These are phyloP conservation scores for Solanum sejunctum DNA, from an alignment of 257 asterid genomes.

Conservation along the genomic window DNA sequence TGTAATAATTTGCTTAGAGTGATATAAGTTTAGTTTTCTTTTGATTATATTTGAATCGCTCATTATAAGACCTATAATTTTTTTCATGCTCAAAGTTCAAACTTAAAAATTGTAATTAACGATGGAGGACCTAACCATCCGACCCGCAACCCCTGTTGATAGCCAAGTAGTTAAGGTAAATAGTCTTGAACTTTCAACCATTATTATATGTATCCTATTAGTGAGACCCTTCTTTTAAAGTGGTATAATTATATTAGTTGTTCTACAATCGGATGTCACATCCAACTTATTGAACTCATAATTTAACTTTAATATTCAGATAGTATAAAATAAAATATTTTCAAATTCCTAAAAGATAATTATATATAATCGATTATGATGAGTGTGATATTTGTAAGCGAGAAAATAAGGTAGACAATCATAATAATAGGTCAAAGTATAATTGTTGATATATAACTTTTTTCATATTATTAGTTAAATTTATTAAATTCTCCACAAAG, in stretches of 20 bases:
- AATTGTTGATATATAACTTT: background rate
- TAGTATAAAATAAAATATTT: background rate
- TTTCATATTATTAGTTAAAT: too few species aligned
- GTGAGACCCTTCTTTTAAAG: background rate
- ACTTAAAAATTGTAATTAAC: background rate
- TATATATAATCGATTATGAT: background rate
- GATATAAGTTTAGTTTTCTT: too few species aligned
- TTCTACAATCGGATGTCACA: background rate
- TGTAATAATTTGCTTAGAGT: too few species aligned
- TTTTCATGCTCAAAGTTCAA: background rate
- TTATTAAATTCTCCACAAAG: too few species aligned
- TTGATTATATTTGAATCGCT: too few species aligned
- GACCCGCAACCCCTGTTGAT: background rate
- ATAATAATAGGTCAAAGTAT: background rate
- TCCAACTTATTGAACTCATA: background rate
- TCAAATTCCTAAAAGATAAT: background rate
- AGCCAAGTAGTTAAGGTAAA: background rate
- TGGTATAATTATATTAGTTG: background rate
- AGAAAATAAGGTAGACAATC: background rate
- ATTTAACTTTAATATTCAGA: background rate
- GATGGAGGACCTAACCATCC: background rate
- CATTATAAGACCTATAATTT: background rate
- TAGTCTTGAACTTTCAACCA: conserved; percentile 2
- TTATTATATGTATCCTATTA: background rate
- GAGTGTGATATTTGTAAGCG: background rate